Percentiles rank a stretch among this genome's conserved stretches.
Conservation (phyloP, 331 rosid species). For the Telfairia occidentalis region DNA sequence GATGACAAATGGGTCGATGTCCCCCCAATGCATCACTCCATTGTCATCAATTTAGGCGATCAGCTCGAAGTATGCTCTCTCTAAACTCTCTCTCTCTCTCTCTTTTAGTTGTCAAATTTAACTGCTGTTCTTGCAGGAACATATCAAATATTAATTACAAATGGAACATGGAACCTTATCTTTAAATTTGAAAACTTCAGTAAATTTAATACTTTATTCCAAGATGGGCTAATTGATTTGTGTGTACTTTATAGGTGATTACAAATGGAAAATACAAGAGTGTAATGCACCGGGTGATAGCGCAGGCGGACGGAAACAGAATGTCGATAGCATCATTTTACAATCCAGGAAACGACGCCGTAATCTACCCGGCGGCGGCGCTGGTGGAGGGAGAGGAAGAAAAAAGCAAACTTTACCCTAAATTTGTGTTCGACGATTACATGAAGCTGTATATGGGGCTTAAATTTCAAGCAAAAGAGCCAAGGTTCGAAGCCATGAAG, state of each 20-base stretch:
- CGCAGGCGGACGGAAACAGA: conserved; percentile 63
- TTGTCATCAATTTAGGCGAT: conserved; percentile 88
- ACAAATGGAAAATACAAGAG: conserved; percentile 92
- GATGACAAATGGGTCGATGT: conserved; percentile 81
- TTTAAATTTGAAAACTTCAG: too few species aligned
- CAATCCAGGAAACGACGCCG: conserved; percentile 81
- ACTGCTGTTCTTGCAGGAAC: too few species aligned
- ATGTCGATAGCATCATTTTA: conserved; percentile 95
- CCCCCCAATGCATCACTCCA: conserved; percentile 93
- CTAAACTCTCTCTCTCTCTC: neutral
- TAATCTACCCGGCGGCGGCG: conserved; percentile 68
- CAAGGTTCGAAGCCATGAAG: conserved; percentile 92
- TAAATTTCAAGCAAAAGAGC: conserved; percentile 86
- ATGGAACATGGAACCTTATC: too few species aligned
- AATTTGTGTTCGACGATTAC: conserved; percentile 85
- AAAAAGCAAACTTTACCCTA: conserved; percentile 50
- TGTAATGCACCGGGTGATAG: conserved; percentile 66
- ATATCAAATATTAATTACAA: too few species aligned
- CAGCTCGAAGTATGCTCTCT: conserved; percentile 67
- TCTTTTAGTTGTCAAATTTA: neutral
- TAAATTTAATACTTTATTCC: too few species aligned
- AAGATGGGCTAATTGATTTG: too few species aligned
- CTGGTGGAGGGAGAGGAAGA: conserved; percentile 43
- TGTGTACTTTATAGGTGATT: conserved; percentile 43
- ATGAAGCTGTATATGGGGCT: conserved; percentile 82